These are phyloP conservation scores for Gnaphalium uliginosum DNA, from an alignment of 129 eudicot species.

Conservation along the genomic window DNA sequence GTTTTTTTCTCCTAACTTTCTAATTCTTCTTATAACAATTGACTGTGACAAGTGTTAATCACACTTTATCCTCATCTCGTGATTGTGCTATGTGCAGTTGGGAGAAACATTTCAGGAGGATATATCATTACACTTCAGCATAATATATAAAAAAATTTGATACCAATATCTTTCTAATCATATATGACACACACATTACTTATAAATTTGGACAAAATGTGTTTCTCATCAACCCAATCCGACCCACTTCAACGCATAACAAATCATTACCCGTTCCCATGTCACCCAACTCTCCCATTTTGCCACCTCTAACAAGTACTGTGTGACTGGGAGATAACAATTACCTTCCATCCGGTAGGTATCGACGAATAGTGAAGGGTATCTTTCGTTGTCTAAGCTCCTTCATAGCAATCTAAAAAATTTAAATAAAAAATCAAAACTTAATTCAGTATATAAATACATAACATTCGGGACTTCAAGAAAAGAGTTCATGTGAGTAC, in stretches of 20 bases:
- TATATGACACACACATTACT: not conserved
- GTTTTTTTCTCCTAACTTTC: too few species aligned
- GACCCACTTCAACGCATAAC: not conserved
- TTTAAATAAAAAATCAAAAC: not conserved
- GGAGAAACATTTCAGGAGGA: not conserved
- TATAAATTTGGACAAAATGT: not conserved
- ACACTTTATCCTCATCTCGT: too few species aligned
- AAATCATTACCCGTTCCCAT: not conserved
- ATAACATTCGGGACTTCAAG: not conserved
- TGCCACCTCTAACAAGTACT: not conserved
- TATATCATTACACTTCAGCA: not conserved
- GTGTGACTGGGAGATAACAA: not conserved
- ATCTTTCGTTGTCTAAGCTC: conserved; percentile 84
- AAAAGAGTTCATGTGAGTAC: not conserved
- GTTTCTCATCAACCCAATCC: not conserved
- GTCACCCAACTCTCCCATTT: not conserved
- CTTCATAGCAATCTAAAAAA: conserved; percentile 85
- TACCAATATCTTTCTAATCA: not conserved
- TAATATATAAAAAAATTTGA: too few species aligned
- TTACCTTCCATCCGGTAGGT: conserved; percentile 97
- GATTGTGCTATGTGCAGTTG: too few species aligned
- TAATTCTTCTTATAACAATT: too few species aligned
- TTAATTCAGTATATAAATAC: not conserved
- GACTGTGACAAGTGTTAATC: too few species aligned
- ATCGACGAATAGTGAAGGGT: conserved; percentile 89